phyloP scores from a whole-genome alignment of 2,329 filamentous ascomycete genomes.

The Colletotrichum zoysiae region DNA sequence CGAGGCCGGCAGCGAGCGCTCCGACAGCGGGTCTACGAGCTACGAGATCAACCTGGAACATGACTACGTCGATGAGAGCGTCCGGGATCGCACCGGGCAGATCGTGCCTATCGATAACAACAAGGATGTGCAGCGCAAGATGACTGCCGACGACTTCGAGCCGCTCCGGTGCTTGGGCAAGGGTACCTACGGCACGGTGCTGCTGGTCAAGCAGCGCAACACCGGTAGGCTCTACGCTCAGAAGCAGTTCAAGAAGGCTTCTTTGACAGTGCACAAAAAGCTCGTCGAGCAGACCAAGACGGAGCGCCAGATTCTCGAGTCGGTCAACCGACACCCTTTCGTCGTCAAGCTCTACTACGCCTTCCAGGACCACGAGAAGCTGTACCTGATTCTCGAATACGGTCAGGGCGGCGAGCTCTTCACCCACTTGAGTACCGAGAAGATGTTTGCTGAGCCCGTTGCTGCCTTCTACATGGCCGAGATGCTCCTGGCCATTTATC shows the following conservation, averaged over 20 bases:
- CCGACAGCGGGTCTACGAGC: slow-evolving; percentile 76
- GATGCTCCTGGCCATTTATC: slow-evolving; percentile 93
- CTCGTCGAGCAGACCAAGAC: slow-evolving; percentile 98
- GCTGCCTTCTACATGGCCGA: slow-evolving; percentile 99
- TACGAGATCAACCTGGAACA: slow-evolving; percentile 89
- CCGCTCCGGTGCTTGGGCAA: slow-evolving; percentile 93
- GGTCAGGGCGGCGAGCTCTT: slow-evolving; percentile 97
- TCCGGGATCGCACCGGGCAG: slow-evolving; percentile 59
- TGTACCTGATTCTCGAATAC: slow-evolving; percentile 97
- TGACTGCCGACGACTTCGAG: slow-evolving; percentile 92
- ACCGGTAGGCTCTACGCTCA: slow-evolving; percentile 95
- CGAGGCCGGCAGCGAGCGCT: slow-evolving; percentile 68
- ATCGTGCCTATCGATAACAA: slow-evolving; percentile 66
- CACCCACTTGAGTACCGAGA: slow-evolving; percentile 91
- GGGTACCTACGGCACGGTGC: slow-evolving; percentile 93
- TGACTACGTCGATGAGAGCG: slow-evolving; percentile 83
- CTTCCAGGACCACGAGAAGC: slow-evolving; percentile 97
- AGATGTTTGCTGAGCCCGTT: slow-evolving; percentile 92
- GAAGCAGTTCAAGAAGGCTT: slow-evolving; percentile 99
- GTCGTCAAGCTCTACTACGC: slow-evolving; percentile 98
- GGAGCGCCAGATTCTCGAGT: slow-evolving; percentile 93
- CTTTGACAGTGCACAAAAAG: slow-evolving; percentile 93
- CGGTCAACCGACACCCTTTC: slow-evolving; percentile 95
- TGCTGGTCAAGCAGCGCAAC: slow-evolving; percentile 88
- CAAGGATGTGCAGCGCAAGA: slow-evolving; percentile 77